phyloP scores from a whole-genome alignment of 2,329 filamentous ascomycete species.

The Talaromyces sp. region DNA sequence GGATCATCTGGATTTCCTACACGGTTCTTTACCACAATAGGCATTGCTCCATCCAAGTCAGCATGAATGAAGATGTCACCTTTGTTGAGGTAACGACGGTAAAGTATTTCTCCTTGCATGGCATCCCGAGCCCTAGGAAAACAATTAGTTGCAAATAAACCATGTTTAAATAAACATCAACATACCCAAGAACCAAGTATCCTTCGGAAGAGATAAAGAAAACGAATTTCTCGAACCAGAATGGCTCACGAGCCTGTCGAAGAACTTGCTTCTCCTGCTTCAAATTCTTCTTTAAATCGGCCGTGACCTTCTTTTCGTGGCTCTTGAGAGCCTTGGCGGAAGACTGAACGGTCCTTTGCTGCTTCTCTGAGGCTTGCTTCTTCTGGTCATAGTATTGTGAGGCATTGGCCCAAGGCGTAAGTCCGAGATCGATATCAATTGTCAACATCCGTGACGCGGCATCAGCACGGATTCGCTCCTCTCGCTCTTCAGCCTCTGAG shows the following conservation, averaged over 20 bases:
- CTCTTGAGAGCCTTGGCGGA: slow-evolving; percentile 83
- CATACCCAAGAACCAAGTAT: slow-evolving; percentile 78
- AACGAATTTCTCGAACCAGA: slow-evolving; percentile 97
- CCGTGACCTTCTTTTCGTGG: slow-evolving; percentile 82
- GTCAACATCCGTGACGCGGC: slow-evolving; percentile 54
- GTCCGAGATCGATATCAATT: slow-evolving; percentile 80
- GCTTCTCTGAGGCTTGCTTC: slow-evolving; percentile 79
- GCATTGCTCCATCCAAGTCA: slow-evolving; percentile 79
- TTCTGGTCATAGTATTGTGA: slow-evolving; percentile 90
- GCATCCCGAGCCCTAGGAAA: slow-evolving; percentile 70
- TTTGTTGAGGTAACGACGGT: slow-evolving; percentile 79
- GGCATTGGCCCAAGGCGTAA: slow-evolving; percentile 87
- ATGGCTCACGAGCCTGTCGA: slow-evolving; percentile 76
- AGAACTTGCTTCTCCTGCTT: slow-evolving; percentile 91
- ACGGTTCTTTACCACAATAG: slow-evolving; percentile 90
- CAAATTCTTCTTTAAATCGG: slow-evolving; percentile 81
- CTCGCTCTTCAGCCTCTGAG: slow-evolving; percentile 35
- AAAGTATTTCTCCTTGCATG: slow-evolving; percentile 90
- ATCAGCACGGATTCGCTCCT: slow-evolving; percentile 25
- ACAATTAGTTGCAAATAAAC: slow-evolving; percentile 12
- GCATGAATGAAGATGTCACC: slow-evolving; percentile 93
- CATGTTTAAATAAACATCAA: slow-evolving; percentile 4
- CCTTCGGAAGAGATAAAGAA: slow-evolving; percentile 97
- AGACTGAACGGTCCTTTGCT: slow-evolving; percentile 81
- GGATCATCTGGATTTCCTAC: slow-evolving; percentile 75